Evolutionary conservation across 176 grass and related monocot species (phyloP).

Genomic region (maize (Zea mays)): DNA sequence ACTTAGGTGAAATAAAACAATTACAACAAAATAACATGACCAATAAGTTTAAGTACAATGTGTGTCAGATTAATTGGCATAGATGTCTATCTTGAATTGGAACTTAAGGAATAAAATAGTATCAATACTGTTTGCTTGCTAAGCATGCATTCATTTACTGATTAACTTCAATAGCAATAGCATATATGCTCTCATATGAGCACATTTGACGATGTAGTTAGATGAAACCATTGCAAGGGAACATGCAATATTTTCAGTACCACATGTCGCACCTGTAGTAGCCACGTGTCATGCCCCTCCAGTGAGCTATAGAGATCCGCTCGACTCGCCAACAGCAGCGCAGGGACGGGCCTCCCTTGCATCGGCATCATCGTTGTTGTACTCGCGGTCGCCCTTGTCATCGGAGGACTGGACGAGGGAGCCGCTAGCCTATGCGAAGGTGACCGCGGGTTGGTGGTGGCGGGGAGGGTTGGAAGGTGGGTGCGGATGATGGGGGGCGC

Average conservation of each 20-base stretch:
- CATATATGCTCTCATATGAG: conserved; percentile 17
- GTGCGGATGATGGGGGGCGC: no score
- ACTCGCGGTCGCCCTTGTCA: no score
- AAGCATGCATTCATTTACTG: conserved; percentile 5
- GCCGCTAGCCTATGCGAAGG: no score
- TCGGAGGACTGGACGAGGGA: no score
- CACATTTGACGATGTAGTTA: conserved; percentile 2
- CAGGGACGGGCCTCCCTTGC: no score
- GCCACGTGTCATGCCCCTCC: no score
- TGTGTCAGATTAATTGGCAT: not conserved
- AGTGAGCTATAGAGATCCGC: no score
- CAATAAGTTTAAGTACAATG: conserved; percentile 12
- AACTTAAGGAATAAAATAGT: conserved; percentile 20
- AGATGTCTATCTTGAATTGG: conserved; percentile 32
- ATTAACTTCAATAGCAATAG: conserved; percentile 21
- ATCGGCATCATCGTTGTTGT: no score
- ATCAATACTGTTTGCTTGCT: conserved; percentile 28
- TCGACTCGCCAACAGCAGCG: no score
- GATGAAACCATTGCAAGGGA: not conserved
- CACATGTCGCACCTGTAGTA: no score
- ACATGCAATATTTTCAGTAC: not conserved
- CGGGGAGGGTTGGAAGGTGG: no score
- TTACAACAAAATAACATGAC: conserved; percentile 4
- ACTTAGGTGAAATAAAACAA: conserved; percentile 31
- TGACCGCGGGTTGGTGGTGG: no score